Base-by-base conservation (phyloP, 805 yeast genomes). In the Kodamaea kaohsiungensis region DNA sequence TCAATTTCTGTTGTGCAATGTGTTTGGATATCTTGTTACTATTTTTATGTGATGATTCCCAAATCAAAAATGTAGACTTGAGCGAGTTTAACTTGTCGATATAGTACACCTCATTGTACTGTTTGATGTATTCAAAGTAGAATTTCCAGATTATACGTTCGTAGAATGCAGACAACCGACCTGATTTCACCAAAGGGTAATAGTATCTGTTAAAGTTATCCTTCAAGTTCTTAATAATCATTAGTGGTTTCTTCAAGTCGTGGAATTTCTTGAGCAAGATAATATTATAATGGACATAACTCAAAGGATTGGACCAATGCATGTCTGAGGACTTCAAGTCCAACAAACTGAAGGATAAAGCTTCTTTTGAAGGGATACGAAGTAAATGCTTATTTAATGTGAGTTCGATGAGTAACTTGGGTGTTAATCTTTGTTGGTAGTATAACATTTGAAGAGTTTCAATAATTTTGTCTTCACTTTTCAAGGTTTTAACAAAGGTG, bases 81-180 rank as follows among this genome's bases (percentile, higher is more conserved):
- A 67, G 37, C 10, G 58, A 56, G 50, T 62, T 52, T 13, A 75
- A 55, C 17, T 48, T 38, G 13, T 53, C 49, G 5, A 75, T 65
- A 40, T 60, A 67, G 54, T 65, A 54, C 9, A 53, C 13, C 57
- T 67, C 72, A 18, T 65, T 59, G 38, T 51, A 57, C 18, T 58
- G 57, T 33, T 52, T 58, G 45, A 65, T 55, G 54, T 71, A 73
- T 43, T 73, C 76, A 53, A 72, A 72, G 54, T 70, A 65, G 56
- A 71, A 75, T 54, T 71, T 71, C 80, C 80, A 75, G 10, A 73
- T 64, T 1, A 74, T 70, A 22, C 79, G 55, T 57, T 75, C 79
- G 60, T 73, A 74, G 49, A 72, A 73, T 12, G 75, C 72, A 19
- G 68, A 54, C 13, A 75, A 60, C 39, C 59, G 51, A 10, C 58